Evolutionary conservation across 2,329 filamentous ascomycete genomes (phyloP), one percentile per base, ranked within the genome.

Genomic region (Beauveria sp.): DNA sequence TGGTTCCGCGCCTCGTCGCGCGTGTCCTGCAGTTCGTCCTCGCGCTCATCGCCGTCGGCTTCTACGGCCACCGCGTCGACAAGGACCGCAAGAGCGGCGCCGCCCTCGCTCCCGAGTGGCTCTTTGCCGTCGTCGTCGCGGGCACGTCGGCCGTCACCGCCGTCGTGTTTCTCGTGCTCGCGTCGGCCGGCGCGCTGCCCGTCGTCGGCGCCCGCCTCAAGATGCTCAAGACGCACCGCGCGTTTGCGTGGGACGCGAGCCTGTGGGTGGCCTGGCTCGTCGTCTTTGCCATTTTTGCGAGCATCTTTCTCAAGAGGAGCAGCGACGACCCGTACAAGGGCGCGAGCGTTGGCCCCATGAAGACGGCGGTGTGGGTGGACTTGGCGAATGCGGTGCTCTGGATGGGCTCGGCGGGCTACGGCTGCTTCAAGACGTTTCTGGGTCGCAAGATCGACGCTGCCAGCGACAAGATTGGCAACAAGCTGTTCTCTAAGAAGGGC

Each of bases 321-420:
- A 79, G 79, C 60, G 80, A 87, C 61, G 75, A 77, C 40, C 67
- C 71, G 46, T 80, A 79, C 70, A 73, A 80, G 69, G 77, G 76
- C 34, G 72, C 70, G 50, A 77, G 70, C 63, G 77, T 76, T 0
- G 64, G 69, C 4, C 56, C 70, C 7, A 91, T 91, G 89, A 87
- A 88, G 74, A 79, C 82, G 63, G 87, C 87, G 2, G 87, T 90
- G 3, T 91, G 87, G 86, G 73, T 91, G 28, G 87, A 91, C 69
- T 70, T 91, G 28, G 77, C 84, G 37, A 89, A 88, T 65, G 78
- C 87, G 71, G 61, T 87, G 24, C 72, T 92, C 48, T 92, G 89
- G 88, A 72, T 86, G 14, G 64, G 79, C 4, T 78, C 77, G 0
- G 77, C 72, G 6, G 67, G 67, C 6, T 80, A 79, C 43, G 78